phyloP scores from a whole-genome alignment of 2,329 filamentous ascomycete species.

The Fusarium nodosum region DNA sequence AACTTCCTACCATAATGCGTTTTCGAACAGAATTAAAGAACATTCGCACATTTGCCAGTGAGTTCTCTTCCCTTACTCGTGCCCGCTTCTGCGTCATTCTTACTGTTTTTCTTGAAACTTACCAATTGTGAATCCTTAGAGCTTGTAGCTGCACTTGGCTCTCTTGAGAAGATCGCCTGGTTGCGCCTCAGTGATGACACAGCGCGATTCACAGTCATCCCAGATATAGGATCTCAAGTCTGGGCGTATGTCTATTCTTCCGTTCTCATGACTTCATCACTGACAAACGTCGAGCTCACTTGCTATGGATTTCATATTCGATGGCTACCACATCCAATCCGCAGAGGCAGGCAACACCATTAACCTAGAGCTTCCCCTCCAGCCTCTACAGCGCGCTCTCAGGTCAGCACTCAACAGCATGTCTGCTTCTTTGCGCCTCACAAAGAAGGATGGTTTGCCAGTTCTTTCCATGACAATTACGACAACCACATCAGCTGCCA shows the following conservation, averaged over 20 bases:
- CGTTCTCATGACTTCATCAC: constrained; percentile 1
- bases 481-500: constrained; percentile 72
- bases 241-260: constrained; percentile 78
- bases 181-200: constrained; percentile 88
- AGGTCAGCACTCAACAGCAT: constrained; percentile 86
- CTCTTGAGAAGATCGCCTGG: constrained; percentile 88
- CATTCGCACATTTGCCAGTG: constrained; percentile 75
- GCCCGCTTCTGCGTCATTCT: not conserved
- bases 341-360: constrained; percentile 87
- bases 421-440: constrained; percentile 87
- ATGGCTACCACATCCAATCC: constrained; percentile 87
- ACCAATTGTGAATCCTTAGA: constrained; percentile 58
- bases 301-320: constrained; percentile 86
- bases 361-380: constrained; percentile 95
- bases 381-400: constrained; percentile 88
- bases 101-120: not conserved
- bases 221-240: constrained; percentile 93
- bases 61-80: constrained; percentile 30
- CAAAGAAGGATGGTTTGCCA: constrained; percentile 90
- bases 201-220: constrained; percentile 94
- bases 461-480: constrained; percentile 92
- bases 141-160: constrained; percentile 73
- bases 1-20: constrained; percentile 63
- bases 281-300: constrained; percentile 61
- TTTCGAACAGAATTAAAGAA: constrained; percentile 77